Evolutionary conservation across 257 asterid species (phyloP).

Genomic region (Penstemon newberryi): DNA sequence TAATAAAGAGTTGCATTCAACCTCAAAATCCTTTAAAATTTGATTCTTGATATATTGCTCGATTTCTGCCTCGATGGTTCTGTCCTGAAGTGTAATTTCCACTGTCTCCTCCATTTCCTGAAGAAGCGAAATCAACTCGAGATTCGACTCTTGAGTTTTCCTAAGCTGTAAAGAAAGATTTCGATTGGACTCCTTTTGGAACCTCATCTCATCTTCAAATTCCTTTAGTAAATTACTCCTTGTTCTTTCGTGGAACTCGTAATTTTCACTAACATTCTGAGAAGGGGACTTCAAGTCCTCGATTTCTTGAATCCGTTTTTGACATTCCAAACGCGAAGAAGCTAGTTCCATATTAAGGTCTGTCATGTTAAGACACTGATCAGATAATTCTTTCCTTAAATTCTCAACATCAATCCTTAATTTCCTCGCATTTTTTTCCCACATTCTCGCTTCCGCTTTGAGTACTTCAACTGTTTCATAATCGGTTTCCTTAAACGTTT

Average conservation of each 20-base stretch:
- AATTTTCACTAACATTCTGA: constrained; percentile 21
- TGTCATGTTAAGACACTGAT: constrained; percentile 28
- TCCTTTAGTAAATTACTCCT: constrained; percentile 26
- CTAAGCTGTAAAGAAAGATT: constrained; percentile 33
- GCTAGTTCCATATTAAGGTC: constrained; percentile 34
- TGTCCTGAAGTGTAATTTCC: constrained; percentile 38
- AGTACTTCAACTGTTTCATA: constrained; percentile 38
- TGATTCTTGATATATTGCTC: constrained; percentile 35
- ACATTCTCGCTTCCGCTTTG: constrained; percentile 47
- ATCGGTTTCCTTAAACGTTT: constrained; percentile 27
- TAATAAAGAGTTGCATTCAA: constrained; percentile 30
- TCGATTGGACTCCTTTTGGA: constrained; percentile 36
- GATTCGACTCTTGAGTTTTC: constrained; percentile 51
- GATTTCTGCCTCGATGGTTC: constrained; percentile 27
- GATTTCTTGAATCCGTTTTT: constrained; percentile 35
- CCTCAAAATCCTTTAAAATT: constrained; percentile 33
- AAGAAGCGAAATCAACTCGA: constrained; percentile 43
- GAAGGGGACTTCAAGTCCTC: constrained; percentile 32
- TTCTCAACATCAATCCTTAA: constrained; percentile 35
- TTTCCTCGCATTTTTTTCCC: constrained; percentile 50
- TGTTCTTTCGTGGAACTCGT: constrained; percentile 23
- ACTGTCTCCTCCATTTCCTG: constrained; percentile 55
- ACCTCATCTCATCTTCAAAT: constrained; percentile 42
- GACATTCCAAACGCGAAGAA: constrained; percentile 33
- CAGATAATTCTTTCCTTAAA: constrained; percentile 40